Percentiles rank a stretch among this genome's conserved stretches.
These are phyloP conservation scores for Ophiocordyceps camponoti-floridani DNA, from an alignment of 2,329 filamentous ascomycete species.

Conservation along the genomic window DNA sequence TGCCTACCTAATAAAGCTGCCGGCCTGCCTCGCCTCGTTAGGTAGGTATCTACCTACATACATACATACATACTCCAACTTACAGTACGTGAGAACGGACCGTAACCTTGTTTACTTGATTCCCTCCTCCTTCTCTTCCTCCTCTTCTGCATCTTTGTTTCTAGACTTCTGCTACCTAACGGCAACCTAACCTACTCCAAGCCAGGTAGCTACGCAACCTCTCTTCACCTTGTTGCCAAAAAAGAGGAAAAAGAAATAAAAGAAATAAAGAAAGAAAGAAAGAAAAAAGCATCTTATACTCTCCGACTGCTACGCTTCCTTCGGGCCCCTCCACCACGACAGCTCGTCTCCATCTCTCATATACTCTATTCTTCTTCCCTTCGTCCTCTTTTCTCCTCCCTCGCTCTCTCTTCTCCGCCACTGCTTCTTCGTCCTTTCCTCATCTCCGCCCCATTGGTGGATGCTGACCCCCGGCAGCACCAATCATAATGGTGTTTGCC, in stretches of 20 bases:
- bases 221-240: too few relatives aligned
- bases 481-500: constrained; percentile 15
- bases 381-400: neutral
- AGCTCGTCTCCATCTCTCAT: too few relatives aligned
- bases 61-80: neutral
- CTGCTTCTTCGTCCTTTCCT: constrained; percentile 7
- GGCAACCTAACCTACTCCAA: too few relatives aligned
- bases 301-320: too few relatives aligned
- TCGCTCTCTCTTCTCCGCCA: constrained; percentile 9
- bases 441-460: constrained; percentile 17
- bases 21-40: neutral
- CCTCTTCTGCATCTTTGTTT: neutral
- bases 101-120: neutral
- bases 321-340: too few relatives aligned
- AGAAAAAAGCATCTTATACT: too few relatives aligned
- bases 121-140: neutral
- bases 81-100: too few relatives aligned
- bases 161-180: too few relatives aligned
- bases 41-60: neutral
- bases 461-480: constrained; percentile 11
- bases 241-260: too few relatives aligned
- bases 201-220: too few relatives aligned
- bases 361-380: neutral
- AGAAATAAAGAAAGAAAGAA: too few relatives aligned
- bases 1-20: neutral